Conservation (phyloP, 257 asterid species). For the Oldenlandia corymbosa region DNA sequence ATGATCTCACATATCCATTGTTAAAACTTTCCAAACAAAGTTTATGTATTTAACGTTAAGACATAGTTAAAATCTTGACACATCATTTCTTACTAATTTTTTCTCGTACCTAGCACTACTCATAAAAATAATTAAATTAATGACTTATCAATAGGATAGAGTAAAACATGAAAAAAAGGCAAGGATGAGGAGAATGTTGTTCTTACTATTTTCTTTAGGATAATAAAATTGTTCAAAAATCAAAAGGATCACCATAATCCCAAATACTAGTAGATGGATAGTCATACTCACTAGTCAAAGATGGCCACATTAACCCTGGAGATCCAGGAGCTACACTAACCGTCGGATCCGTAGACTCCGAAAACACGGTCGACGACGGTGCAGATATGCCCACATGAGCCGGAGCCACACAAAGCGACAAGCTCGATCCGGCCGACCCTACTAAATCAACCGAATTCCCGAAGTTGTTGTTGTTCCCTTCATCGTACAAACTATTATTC, state of each 20-base stretch:
- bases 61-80: too few relatives aligned
- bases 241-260: slow-evolving; percentile 74
- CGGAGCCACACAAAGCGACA: slow-evolving; percentile 28
- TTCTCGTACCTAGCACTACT: too few relatives aligned
- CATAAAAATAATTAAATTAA: too few relatives aligned
- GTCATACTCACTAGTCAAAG: slow-evolving; percentile 40
- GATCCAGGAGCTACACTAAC: slow-evolving; percentile 24
- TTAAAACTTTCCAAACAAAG: too few relatives aligned
- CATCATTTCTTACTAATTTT: too few relatives aligned
- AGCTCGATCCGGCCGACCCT: slow-evolving; percentile 34
- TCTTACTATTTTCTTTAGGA: not conserved
- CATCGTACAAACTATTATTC: slow-evolving; percentile 28
- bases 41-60: too few relatives aligned
- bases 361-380: slow-evolving; percentile 7
- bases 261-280: slow-evolving; percentile 46
- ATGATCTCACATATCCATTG: too few relatives aligned
- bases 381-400: slow-evolving; percentile 24
- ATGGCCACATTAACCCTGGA: slow-evolving; percentile 50
- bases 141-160: too few relatives aligned
- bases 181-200: too few relatives aligned
- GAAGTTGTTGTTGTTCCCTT: too few relatives aligned
- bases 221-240: slow-evolving; percentile 29
- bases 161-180: too few relatives aligned
- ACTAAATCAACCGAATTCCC: slow-evolving; percentile 38
- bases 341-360: slow-evolving; percentile 33